phyloP scores from a whole-genome alignment of 768 basidiomycete genomes.

The Mycena olivaceomarginata region DNA sequence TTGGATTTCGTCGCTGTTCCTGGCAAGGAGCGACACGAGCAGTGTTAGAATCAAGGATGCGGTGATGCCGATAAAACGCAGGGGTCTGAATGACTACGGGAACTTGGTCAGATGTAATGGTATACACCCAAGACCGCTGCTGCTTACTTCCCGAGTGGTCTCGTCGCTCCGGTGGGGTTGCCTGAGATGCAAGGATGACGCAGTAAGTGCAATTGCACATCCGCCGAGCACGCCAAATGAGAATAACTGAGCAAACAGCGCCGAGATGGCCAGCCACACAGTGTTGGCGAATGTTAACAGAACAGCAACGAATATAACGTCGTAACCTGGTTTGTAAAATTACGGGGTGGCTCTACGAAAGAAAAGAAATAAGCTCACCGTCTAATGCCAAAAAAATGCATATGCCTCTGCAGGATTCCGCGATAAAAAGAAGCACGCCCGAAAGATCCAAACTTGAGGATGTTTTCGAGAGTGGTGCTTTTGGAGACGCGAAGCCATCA shows the following conservation, averaged over 20 bases:
- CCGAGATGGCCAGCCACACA: neutral
- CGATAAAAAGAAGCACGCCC: neutral
- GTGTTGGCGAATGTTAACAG: neutral
- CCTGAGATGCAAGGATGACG: neutral
- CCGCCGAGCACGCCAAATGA: slow-evolving; percentile 4
- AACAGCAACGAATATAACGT: slow-evolving; percentile 8
- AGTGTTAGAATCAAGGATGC: neutral
- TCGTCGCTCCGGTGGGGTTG: neutral
- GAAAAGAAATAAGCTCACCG: neutral
- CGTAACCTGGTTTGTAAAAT: neutral
- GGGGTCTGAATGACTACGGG: neutral
- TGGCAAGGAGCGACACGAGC: neutral
- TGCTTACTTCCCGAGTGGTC: neutral
- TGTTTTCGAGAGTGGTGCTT: neutral
- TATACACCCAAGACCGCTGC: neutral
- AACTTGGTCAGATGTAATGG: neutral
- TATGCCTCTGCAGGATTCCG: neutral
- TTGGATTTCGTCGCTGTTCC: neutral
- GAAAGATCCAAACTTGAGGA: neutral
- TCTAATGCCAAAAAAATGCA: neutral
- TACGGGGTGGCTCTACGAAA: too few relatives aligned
- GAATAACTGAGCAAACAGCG: neutral
- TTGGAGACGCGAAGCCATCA: neutral
- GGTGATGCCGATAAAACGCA: neutral
- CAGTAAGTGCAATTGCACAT: neutral